Base-by-base conservation (phyloP, 2,329 filamentous ascomycete genomes). In the Trichophyton verrucosum region DNA sequence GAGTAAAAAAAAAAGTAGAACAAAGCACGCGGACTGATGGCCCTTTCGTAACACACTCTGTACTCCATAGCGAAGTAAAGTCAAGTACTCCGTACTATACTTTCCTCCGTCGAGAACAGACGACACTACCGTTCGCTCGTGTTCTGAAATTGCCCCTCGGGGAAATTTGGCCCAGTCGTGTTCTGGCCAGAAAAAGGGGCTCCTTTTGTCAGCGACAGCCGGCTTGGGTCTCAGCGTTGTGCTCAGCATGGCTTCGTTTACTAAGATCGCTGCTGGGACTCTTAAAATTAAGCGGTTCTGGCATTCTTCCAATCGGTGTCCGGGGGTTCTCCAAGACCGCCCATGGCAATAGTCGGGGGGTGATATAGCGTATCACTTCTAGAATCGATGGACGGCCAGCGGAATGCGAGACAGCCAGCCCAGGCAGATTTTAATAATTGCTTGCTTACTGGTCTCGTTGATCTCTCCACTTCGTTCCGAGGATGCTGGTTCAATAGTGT, bases 381-480 rank as follows among this genome's bases (percentile, higher is more conserved):
- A 55, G 51, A 55, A 55, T 55, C 24, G 30, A 55, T 15, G n/a
- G 22, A 38, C 27, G 7, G 22, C 17, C n/a, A 55, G 33, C 51
- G 51, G 27, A 27, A 55, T 20, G 51, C 51, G 33, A 55, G 51
- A 36, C 51, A 55, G 51, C 11, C 33, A 38, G 33, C 9, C 33
- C 51, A 38, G 33, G 33, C 33, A 9, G 33, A 38, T 38, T 38
- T 30, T 7, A 30, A 30, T 30, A 30, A 30, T 30, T 38, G 33
- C 33, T 38, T 38, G 11, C 33, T 38, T 13, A 9, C 33, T 38
- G 8, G 33, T 38, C 27, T 6, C n/a, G 51, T 55, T 55, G 51
- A 55, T 55, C 51, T 27, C 51, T 55, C 51, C 51, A 55, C 51
- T 55, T 30, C 36, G 51, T 55, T 55, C 51, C 51, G 51, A 55